Base-by-base conservation (phyloP, 768 basidiomycete species). In the Pluteus cervinus region DNA sequence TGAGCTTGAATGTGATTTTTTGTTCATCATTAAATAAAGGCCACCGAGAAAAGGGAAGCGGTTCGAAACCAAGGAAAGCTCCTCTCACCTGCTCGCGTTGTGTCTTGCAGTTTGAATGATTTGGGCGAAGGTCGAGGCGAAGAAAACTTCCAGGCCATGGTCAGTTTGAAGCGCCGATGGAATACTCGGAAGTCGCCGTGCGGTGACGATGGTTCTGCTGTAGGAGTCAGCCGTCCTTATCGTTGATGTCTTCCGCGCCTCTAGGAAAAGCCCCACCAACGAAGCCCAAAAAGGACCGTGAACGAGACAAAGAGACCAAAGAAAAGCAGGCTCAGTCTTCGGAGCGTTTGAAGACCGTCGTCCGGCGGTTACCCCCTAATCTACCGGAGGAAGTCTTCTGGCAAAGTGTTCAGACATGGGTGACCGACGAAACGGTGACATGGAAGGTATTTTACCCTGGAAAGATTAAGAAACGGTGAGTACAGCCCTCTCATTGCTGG, bases 361-460 rank as follows among this genome's bases (percentile, higher is more conserved):
- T 97, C 12, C 79, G 94, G 29, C 66, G 89, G 25, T 68, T 97
- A 4, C 94, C 94, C 0, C 86, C 93, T 9, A 90, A 92, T 50
- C 68, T 99, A 3, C 94, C 94, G 4, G 91, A 92, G 49, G 79
- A 79, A 2, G 62, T 96, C 37, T 98, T 99, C 62, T 99, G 94
- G 94, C 78, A 84, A 50, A 89, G 86, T 44, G 89, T 92, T 3
- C 69, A 79, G 36, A 54, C 68, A 2, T 98, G 93, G 92, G 83
- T 92, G 11, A 69, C 76, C 1, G 81, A 86, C 12, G 81, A 89
- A 24, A 76, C 81, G 0, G 61, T 73, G 6, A 51, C 60, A 8
- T 90, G 83, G 86, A 86, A 76, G 54, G 47, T 58, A 1, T 89
- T 72, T 50, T 71, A 69, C 49, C 69, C 68, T 1, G 86, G 87